Base-by-base conservation (phyloP, 345 rosid genomes). In the Streptanthus diversifolius region DNA sequence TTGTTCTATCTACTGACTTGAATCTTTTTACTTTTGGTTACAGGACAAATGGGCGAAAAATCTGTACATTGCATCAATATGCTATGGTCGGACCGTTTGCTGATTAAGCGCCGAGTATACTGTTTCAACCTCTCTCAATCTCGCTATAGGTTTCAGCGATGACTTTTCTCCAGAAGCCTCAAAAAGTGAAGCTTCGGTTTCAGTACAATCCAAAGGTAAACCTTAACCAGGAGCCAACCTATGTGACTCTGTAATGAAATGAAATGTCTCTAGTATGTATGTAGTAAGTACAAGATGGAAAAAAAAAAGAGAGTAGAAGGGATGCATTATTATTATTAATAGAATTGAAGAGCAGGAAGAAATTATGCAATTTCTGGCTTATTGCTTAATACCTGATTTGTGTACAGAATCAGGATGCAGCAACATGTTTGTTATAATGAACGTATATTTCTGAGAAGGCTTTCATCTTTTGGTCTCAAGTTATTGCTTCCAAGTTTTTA, bases 31-130 rank as follows among this genome's bases (percentile, higher is more conserved):
- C 3, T 27, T 41, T 0, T 33, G 24, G 14, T 33, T 82, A 83
- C 91, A 93, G 97, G 98, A 87, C 32, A 93, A 90, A 72, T 93
- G 98, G 98, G 82, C 81, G 0, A 93, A 85, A 78, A 93, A 89
- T 86, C 88, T 93, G 75, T 93, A 90, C 78, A 73, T 93, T 29
- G 91, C 98, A 36, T 88, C 96, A 9, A 59, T 93, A 60, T 93
- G 96, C 73, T 90, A 86, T 8, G 98, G 98, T 58, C 82, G 97
- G 49, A 93, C 98, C 8, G 96, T 89, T 36, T 90, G 95, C 37
- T 92, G 85, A 86, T 9, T 12, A 64, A 56, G n/a, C 57, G n/a
- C 21, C 2, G 62, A 57, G 68, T 58, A 59, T 36, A 56, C 37
- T 43, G 58, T 64, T 24, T 45, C 71, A 18, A 65, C 58, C 7